Conservation (phyloP, 169 alveolate genomes). For the Plasmodium relictum region DNA sequence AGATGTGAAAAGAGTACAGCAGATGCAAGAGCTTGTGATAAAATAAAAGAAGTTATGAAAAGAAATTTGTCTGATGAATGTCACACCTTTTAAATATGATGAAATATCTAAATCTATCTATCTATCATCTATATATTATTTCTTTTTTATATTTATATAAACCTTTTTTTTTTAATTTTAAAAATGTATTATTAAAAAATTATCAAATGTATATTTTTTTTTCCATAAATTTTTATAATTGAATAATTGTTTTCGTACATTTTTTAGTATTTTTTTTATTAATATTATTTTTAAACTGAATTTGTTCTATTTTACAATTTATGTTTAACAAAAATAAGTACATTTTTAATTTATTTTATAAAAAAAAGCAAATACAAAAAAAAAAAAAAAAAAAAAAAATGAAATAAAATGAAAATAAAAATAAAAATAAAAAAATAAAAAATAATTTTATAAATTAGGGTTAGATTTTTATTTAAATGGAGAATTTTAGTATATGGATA, state of each 20-base stretch:
- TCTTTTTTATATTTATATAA: neutral
- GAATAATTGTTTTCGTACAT: neutral
- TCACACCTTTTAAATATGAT: constrained; percentile 12
- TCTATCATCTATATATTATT: neutral
- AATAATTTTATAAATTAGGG: neutral
- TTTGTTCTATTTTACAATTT: constrained; percentile 12
- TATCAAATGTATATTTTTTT: neutral
- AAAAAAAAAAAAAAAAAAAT: constrained; percentile 17
- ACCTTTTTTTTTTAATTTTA: neutral
- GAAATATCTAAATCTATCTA: neutral
- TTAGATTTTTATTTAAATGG: neutral
- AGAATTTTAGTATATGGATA: too few species aligned
- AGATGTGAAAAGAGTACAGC: constrained; percentile 26
- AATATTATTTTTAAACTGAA: constrained; percentile 2
- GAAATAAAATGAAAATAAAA: neutral
- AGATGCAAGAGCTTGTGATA: constrained; percentile 50
- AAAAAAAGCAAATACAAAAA: neutral
- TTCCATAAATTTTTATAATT: neutral
- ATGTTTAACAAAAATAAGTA: constrained; percentile 1
- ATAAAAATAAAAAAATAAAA: neutral
- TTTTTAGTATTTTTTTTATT: constrained; percentile 6
- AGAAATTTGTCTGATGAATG: constrained; percentile 70
- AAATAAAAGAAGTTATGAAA: constrained; percentile 76
- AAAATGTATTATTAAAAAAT: neutral
- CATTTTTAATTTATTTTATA: constrained; percentile 7